Evolutionary conservation across 306 rosid species (phyloP), one percentile per base, ranked within the genome.

Genomic region (Castanea mollissima): DNA sequence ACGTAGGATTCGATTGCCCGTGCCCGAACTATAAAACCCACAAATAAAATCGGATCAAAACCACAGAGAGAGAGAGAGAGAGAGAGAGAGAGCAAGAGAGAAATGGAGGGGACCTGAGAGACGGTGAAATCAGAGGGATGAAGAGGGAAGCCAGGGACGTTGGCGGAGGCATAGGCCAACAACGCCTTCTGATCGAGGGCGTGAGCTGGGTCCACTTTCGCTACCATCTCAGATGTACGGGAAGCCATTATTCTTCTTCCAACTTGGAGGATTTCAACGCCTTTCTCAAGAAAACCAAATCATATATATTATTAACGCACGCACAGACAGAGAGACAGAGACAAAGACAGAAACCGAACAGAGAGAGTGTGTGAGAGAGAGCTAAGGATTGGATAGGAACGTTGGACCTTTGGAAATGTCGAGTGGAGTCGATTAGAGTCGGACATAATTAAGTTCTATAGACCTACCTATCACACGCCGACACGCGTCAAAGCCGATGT

Each of bases 1-100:
- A 95, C 0, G 99, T 95, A 6, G 98, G 99, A 11, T 92, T 95
- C 49, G 99, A 95, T 21, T 95, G 98, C 11, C 98, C 99, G 83
- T 95, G 90, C 35, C 97, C 98, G 69, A 93, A 95, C 99, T 95
- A 79, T n/a, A 83, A 31, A 44, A 76, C 51, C 19, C 14, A 34
- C 71, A 65, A 55, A 57, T 56, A 35, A 32, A 54, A 5, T 13
- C 70, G 6, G 13, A 49, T 23, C 31, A 6, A 14, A 4, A 25
- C 1, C 21, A 0, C 68, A 77, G 21, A 12, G n/a, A 44, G 2
- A 60, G 34, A 60, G 16, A 83, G 80, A 76, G 12, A 34, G 56
- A 38, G 7, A 65, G 63, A 63, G 14, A 21, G 3, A 14, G 8
- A 25, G 6, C 5, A 2, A 59, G 16, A 15, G n/a, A 8, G 14